Conservation (phyloP, 495 filamentous ascomycete species). For the Usnea hakonensis region DNA sequence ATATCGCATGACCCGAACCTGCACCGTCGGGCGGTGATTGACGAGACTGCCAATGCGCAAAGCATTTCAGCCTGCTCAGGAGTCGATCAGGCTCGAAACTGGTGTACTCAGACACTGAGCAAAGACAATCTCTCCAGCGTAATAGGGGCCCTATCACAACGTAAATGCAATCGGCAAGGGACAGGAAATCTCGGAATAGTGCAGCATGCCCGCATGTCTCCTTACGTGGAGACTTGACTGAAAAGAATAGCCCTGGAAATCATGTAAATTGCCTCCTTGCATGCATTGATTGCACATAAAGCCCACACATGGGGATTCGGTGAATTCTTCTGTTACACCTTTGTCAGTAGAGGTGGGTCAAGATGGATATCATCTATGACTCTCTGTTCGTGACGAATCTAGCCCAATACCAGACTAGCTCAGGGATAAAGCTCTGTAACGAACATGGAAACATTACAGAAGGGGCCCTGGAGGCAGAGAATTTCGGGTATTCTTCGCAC, state of each 20-base stretch:
- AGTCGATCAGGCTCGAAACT: background rate
- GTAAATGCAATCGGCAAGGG: constrained; percentile 13
- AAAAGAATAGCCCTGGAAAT: background rate
- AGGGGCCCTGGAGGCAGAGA: too few species aligned
- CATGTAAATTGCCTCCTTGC: constrained; percentile 5
- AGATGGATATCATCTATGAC: too few species aligned
- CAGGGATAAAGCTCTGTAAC: too few species aligned
- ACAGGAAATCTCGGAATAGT: background rate
- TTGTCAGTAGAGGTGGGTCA: constrained; percentile 6
- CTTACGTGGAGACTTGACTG: constrained; percentile 9
- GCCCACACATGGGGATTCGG: constrained; percentile 6
- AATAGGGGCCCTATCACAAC: constrained; percentile 7
- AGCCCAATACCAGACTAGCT: too few species aligned
- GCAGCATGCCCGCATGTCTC: constrained; percentile 1
- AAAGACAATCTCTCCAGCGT: constrained; percentile 12
- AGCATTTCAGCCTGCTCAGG: background rate
- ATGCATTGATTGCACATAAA: constrained; percentile 7
- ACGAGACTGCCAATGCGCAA: constrained; percentile 8
- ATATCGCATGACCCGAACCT: too few species aligned
- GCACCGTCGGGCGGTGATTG: constrained; percentile 5
- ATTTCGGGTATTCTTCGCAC: too few species aligned
- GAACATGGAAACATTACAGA: too few species aligned
- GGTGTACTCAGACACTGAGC: constrained; percentile 7
- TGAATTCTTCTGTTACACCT: constrained; percentile 1
- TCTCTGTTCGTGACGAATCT: too few species aligned